Base-by-base conservation (phyloP, 1,139 yeast genomes). In the Pichiaceae sp. region DNA sequence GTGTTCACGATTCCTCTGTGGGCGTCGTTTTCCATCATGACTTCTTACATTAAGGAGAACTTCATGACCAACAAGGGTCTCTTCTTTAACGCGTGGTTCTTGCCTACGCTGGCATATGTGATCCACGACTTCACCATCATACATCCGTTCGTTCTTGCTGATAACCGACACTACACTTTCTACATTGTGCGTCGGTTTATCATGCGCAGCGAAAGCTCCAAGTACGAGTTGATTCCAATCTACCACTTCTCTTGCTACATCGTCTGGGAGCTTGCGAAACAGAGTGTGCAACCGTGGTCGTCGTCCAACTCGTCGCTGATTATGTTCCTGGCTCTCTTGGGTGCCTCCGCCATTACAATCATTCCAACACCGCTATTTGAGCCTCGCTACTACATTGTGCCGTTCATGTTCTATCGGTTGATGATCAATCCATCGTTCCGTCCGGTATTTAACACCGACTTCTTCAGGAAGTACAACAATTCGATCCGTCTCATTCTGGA, bases 361-460 rank as follows among this genome's bases (percentile, higher is more conserved):
- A 73, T 82, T 0, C 96, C 97, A 12, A 79, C 95, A 0, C 97
- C 98, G 8, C 64, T 91, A 44, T 77, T 93, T 50, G 99, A 91
- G 56, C 96, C 96, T 33, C 72, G 98, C 38, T 91, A 93, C 57
- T 91, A 81, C 56, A 82, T 91, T 36, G 53, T 85, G 3, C 97
- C 98, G 3, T 76, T 75, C 52, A 55, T 83, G 12, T 54, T 87
- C 27, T 87, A 89, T 75, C 70, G 96, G 49, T 40, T 83, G 5
- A 68, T 76, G 42, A 60, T 68, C 6, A 56, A 60, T 8, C 74
- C 81, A 19, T 56, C 57, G 17, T 56, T 60, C 16, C 60, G 60
- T 24, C 63, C 69, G 6, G 29, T 64, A 3, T 34, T 59, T 18
- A 39, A 37, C 36, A 4, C 48, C 38, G n/a, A 43, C 37, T 20